A percentile compares a stretch with the other conserved stretches of the same genome.
These are phyloP conservation scores for Auricularia auricula-judae DNA, from an alignment of 768 basidiomycete genomes.

Conservation along the genomic window DNA sequence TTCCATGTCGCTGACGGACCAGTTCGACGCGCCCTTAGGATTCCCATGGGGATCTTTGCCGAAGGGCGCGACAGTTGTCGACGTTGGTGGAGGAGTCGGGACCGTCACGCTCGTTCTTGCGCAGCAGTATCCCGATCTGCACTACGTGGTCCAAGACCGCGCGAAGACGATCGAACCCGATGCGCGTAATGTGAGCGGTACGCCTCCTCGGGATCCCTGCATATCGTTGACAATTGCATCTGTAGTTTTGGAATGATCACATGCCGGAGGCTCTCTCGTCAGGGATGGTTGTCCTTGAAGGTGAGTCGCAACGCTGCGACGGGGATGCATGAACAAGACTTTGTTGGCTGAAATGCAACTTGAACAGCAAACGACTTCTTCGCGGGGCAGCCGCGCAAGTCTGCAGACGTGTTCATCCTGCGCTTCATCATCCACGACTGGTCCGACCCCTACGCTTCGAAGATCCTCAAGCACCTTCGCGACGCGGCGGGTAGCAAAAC, in stretches of 20 bases:
- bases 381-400: neutral
- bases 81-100: conserved; percentile 16
- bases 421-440: conserved; percentile 12
- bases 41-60: neutral
- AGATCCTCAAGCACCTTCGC: conserved; percentile 8
- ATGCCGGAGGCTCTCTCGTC: conserved; percentile 4
- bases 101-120: conserved; percentile 7
- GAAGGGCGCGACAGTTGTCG: conserved; percentile 11
- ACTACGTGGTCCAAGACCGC: conserved; percentile 14
- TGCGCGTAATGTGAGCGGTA: neutral
- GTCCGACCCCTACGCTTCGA: conserved; percentile 3
- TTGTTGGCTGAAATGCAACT: conserved; percentile 9
- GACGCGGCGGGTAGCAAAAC: conserved; percentile 2
- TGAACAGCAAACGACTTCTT: conserved; percentile 5
- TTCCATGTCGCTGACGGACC: too few relatives aligned
- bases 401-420: conserved; percentile 9
- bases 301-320: neutral
- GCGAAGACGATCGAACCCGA: conserved; percentile 10
- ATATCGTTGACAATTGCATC: neutral
- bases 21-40: too few relatives aligned
- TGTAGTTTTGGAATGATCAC: conserved; percentile 4
- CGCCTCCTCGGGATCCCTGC: neutral
- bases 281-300: conserved; percentile 6
- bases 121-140: conserved; percentile 4
- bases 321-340: neutral